Evolutionary conservation across 495 filamentous ascomycete genomes (phyloP).

Genomic region (Cercophora sp.): DNA sequence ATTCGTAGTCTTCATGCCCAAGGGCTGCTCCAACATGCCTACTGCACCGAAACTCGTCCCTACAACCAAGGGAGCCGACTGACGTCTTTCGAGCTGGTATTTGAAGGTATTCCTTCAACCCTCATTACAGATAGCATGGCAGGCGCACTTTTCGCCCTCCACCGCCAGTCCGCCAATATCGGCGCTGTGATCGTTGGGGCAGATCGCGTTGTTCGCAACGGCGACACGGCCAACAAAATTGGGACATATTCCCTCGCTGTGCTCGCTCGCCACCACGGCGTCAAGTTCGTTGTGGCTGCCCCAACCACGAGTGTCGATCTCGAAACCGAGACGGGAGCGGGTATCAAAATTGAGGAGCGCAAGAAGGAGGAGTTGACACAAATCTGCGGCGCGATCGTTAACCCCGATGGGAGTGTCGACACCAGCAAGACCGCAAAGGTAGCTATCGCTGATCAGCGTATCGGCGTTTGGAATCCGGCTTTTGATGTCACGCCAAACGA

Average conservation of each 20-base stretch:
- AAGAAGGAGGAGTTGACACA: constrained; percentile 72
- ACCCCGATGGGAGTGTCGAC: constrained; percentile 46
- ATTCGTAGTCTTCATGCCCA: constrained; percentile 75
- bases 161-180: constrained; percentile 56
- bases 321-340: constrained; percentile 63
- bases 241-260: constrained; percentile 92
- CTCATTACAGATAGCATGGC: constrained; percentile 98
- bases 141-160: constrained; percentile 65
- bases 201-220: constrained; percentile 91
- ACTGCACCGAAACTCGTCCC: constrained; percentile 93
- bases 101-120: constrained; percentile 88
- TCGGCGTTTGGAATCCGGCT: constrained; percentile 89
- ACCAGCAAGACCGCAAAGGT: constrained; percentile 59
- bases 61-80: constrained; percentile 97
- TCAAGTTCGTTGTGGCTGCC: constrained; percentile 94
- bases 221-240: constrained; percentile 98
- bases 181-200: constrained; percentile 89
- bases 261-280: constrained; percentile 74
- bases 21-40: constrained; percentile 67
- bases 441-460: constrained; percentile 73
- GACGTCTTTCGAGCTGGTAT: constrained; percentile 92
- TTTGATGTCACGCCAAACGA: constrained; percentile 89
- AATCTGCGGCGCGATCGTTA: constrained; percentile 67
- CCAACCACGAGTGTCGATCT: constrained; percentile 93
- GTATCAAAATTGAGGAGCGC: constrained; percentile 87